phyloP scores from a whole-genome alignment of 108 stramenopile species.

The Skeletonema menzelii region DNA sequence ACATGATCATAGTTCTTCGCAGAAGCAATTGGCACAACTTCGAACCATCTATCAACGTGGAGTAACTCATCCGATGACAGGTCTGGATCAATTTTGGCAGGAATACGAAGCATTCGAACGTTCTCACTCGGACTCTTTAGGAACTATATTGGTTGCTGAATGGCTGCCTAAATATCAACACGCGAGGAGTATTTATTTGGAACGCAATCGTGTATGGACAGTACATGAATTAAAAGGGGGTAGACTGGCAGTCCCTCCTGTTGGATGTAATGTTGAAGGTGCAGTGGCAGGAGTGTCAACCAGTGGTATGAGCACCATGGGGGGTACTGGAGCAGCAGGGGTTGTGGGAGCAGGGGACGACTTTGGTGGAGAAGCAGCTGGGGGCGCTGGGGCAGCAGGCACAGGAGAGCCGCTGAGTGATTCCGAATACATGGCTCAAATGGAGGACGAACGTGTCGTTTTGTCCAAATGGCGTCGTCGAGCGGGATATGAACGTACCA shows the following conservation, averaged over 20 bases:
- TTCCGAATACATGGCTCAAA: constrained; percentile 53
- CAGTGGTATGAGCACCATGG: constrained; percentile 2
- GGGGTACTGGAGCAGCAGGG: constrained; percentile 8
- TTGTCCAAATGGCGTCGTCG: constrained; percentile 76
- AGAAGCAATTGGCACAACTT: constrained; percentile 67
- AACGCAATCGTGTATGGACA: constrained; percentile 72
- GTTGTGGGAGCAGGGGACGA: constrained; percentile 34
- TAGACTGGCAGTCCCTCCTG: constrained; percentile 73
- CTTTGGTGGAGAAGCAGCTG: constrained; percentile 17
- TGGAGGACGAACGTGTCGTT: constrained; percentile 64
- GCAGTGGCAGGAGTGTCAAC: constrained; percentile 10
- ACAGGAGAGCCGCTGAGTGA: constrained; percentile 17
- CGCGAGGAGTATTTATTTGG: constrained; percentile 83
- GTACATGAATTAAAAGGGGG: constrained; percentile 50
- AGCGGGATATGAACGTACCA: constrained; percentile 82
- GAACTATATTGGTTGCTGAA: constrained; percentile 71
- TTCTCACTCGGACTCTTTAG: constrained; percentile 73
- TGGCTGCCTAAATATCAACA: constrained; percentile 83
- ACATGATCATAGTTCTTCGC: constrained; percentile 38
- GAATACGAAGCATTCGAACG: constrained; percentile 87
- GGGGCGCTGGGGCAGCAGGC: constrained; percentile 19
- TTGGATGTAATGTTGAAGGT: constrained; percentile 30
- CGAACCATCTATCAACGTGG: constrained; percentile 79
- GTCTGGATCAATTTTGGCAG: constrained; percentile 84
- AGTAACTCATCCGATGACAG: constrained; percentile 80